Percentiles rank a stretch among this genome's conserved stretches.
Evolutionary conservation across 352 stramenopile genomes (phyloP).

Genomic region (Halophytophthora batemanensis): DNA sequence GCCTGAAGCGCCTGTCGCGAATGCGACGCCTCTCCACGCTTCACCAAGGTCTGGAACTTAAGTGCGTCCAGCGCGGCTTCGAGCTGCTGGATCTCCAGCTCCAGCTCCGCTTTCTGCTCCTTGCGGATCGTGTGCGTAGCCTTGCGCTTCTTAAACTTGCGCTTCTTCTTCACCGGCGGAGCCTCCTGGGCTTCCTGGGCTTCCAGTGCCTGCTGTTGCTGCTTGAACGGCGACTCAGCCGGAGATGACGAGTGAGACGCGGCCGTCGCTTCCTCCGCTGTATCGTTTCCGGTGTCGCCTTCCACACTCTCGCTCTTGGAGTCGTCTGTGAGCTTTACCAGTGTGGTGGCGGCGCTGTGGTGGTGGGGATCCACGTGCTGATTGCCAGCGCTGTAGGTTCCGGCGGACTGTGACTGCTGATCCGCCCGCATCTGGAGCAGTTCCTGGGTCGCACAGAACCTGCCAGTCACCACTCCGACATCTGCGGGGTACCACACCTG

Average conservation of each 20-base stretch:
- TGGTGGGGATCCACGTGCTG: slow-evolving; percentile 1
- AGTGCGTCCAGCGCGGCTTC: slow-evolving; percentile 33
- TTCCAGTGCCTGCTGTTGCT: slow-evolving; percentile 3
- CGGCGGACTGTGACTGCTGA: too few species aligned
- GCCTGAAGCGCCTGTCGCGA: slow-evolving; percentile 13
- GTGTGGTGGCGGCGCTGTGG: slow-evolving; percentile 9
- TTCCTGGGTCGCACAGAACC: too few species aligned
- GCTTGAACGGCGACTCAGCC: slow-evolving; percentile 1
- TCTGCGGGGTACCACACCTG: slow-evolving; percentile 9
- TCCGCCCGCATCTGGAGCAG: too few species aligned
- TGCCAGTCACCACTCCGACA: too few species aligned
- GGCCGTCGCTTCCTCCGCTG: slow-evolving; percentile 2
- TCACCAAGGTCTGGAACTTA: slow-evolving; percentile 29
- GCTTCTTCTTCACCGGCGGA: slow-evolving; percentile 20
- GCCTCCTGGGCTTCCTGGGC: not conserved
- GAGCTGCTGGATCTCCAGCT: slow-evolving; percentile 25
- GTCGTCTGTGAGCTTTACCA: slow-evolving; percentile 4
- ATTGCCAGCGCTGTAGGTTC: slow-evolving; percentile 4
- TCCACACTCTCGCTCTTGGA: not conserved
- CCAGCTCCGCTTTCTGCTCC: slow-evolving; percentile 36
- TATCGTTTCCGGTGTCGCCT: not conserved
- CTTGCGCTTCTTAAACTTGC: slow-evolving; percentile 40
- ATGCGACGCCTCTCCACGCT: slow-evolving; percentile 8
- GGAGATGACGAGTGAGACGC: slow-evolving; percentile 9
- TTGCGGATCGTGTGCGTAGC: slow-evolving; percentile 40